Conservation (phyloP, 495 filamentous ascomycete species). For the Elasticomyces elasticus region DNA sequence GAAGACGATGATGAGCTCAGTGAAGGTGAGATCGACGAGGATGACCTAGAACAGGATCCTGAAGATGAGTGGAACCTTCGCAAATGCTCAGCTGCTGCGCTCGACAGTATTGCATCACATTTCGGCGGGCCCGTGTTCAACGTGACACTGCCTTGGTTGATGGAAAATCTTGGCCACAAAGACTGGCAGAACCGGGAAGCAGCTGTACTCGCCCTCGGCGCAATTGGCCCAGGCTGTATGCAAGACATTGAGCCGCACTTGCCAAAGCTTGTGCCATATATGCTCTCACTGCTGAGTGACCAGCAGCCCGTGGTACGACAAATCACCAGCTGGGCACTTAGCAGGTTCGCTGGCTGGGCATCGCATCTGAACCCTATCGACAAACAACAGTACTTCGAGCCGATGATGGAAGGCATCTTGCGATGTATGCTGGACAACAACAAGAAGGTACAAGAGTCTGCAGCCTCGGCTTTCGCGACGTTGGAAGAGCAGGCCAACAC, state of each 20-base stretch:
- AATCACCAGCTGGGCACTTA: conserved; percentile 97
- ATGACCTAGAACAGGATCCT: conserved; percentile 63
- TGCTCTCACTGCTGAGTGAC: conserved; percentile 79
- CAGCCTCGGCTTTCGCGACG: conserved; percentile 90
- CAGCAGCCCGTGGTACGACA: conserved; percentile 84
- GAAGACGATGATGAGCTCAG: conserved; percentile 60
- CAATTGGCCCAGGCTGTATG: conserved; percentile 92
- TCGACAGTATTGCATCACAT: conserved; percentile 86
- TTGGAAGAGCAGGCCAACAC: conserved; percentile 87
- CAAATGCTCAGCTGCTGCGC: conserved; percentile 92
- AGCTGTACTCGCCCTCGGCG: conserved; percentile 86
- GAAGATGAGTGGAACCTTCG: conserved; percentile 93
- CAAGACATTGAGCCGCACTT: conserved; percentile 82
- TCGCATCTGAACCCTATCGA: conserved; percentile 59
- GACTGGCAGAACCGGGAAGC: conserved; percentile 94
- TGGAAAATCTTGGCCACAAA: conserved; percentile 72
- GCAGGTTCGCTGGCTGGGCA: conserved; percentile 89
- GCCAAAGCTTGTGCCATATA: conserved; percentile 79
- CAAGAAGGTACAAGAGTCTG: conserved; percentile 96
- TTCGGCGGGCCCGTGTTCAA: conserved; percentile 85
- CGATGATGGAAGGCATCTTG: conserved; percentile 96
- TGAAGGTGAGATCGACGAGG: conserved; percentile 79
- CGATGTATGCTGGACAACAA: conserved; percentile 90
- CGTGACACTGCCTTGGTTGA: conserved; percentile 83
- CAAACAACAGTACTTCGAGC: conserved; percentile 73